Conservation (phyloP, 2,329 filamentous ascomycete species). For the Blastomyces silverae region DNA sequence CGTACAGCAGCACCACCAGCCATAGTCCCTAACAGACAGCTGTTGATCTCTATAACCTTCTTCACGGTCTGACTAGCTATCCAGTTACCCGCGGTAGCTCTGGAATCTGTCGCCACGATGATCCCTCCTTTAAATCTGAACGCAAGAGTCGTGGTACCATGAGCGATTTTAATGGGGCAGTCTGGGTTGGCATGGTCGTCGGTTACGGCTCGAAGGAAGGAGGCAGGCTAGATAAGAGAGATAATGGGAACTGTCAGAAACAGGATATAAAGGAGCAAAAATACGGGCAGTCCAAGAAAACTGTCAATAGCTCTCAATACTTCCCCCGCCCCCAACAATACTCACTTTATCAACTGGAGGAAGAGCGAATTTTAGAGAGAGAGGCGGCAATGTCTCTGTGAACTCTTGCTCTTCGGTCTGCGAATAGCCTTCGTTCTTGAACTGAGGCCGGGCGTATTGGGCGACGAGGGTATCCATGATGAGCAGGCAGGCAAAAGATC, state of each 20-base stretch:
- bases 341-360: conserved; percentile 84
- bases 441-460: conserved; percentile 75
- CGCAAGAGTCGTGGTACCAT: conserved; percentile 95
- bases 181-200: conserved; percentile 95
- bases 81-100: conserved; percentile 96
- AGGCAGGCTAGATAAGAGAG: conserved; percentile 64
- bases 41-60: conserved; percentile 99
- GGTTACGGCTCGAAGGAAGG: conserved; percentile 93
- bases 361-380: conserved; percentile 90
- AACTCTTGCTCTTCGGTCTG: conserved; percentile 70
- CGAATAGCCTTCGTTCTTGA: conserved; percentile 64
- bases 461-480: conserved; percentile 88
- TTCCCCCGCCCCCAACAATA: conserved; percentile 21
- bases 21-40: conserved; percentile 90
- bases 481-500: background rate
- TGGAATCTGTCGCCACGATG: conserved; percentile 95
- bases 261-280: background rate
- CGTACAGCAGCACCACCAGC: conserved; percentile 86
- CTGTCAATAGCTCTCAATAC: background rate
- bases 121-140: conserved; percentile 98
- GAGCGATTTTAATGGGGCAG: conserved; percentile 98
- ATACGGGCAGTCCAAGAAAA: conserved; percentile 3
- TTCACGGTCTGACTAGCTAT: conserved; percentile 99
- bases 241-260: background rate
- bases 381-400: conserved; percentile 61